A percentile compares a stretch with the other conserved stretches of the same genome.
Conservation (phyloP, 139 green algal genomes). For the Chlorokybus atmophyticus region DNA sequence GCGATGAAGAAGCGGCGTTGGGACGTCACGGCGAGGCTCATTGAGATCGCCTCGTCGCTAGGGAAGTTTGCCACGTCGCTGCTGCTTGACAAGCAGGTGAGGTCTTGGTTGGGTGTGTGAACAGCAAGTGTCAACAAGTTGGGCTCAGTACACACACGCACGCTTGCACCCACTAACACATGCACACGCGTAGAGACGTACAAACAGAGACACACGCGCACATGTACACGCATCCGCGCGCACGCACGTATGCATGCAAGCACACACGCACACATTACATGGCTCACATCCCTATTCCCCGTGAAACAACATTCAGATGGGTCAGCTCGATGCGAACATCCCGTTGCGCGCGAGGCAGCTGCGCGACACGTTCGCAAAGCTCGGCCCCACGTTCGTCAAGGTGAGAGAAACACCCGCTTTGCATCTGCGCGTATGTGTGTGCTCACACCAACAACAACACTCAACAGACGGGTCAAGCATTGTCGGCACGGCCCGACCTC, state of each 20-base stretch:
- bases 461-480: slow-evolving; percentile 12
- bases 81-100: background rate
- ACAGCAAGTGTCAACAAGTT: background rate
- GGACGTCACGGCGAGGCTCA: background rate
- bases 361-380: background rate
- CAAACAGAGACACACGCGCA: background rate
- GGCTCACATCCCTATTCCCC: background rate
- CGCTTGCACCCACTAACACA: background rate
- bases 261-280: background rate
- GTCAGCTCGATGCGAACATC: background rate
- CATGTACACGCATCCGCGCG: background rate
- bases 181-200: background rate
- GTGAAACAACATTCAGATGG: background rate
- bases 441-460: too few species aligned
- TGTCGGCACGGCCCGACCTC: slow-evolving; percentile 18
- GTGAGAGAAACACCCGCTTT: too few species aligned
- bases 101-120: background rate
- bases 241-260: background rate
- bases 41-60: background rate
- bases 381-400: background rate
- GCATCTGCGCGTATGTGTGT: background rate
- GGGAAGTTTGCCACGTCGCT: background rate
- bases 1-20: background rate
- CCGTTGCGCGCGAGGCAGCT: background rate
- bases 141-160: background rate